These are phyloP conservation scores for Exophiala sp. DNA, from an alignment of 2,329 filamentous ascomycete genomes.

Conservation along the genomic window DNA sequence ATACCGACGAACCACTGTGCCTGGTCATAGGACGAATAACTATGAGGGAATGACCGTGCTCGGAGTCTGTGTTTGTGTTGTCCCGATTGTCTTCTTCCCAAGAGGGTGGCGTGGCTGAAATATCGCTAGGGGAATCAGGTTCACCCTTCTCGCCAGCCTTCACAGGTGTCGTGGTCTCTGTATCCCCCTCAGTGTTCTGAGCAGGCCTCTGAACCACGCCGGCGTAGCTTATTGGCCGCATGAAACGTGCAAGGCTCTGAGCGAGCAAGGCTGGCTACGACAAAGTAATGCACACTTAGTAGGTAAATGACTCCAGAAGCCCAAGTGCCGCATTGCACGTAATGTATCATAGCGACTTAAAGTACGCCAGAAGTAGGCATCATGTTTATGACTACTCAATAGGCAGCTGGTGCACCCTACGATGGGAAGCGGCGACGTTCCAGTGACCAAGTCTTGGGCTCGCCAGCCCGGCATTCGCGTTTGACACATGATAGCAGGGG, in stretches of 20 bases:
- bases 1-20: slow-evolving; percentile 24
- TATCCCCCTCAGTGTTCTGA: too few relatives aligned
- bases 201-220: too few relatives aligned
- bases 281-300: too few relatives aligned
- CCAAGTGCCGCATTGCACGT: too few relatives aligned
- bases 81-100: background rate
- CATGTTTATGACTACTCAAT: background rate
- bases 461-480: background rate
- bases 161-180: too few relatives aligned
- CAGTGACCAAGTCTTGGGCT: background rate
- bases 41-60: slow-evolving; percentile 23
- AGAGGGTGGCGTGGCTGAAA: background rate
- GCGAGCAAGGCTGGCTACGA: too few relatives aligned
- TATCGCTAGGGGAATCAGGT: background rate
- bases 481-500: background rate
- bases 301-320: too few relatives aligned
- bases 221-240: too few relatives aligned
- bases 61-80: slow-evolving; percentile 16
- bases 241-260: too few relatives aligned
- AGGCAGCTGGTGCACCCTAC: background rate
- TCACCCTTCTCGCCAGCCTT: too few relatives aligned
- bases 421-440: background rate
- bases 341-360: too few relatives aligned
- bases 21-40: slow-evolving; percentile 25
- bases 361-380: background rate